Evolutionary conservation across 495 filamentous ascomycete genomes (phyloP), one percentile per base, ranked within the genome.

Genomic region (Neohortaea acidophila): DNA sequence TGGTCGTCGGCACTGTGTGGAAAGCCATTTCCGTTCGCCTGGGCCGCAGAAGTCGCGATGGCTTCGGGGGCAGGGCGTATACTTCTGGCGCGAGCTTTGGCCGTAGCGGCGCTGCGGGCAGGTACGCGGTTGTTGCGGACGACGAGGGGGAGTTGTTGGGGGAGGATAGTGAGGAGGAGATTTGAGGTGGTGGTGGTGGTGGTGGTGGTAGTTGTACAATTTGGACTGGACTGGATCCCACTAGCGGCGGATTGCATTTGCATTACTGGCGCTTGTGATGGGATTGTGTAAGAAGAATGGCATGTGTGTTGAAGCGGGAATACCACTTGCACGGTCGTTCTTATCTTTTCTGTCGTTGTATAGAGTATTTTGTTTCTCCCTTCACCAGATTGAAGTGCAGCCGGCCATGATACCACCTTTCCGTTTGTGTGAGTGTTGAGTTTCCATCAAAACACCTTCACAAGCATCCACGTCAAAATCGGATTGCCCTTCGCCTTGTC

Each of bases 121-220:
- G 81, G 35, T 97, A 94, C 58, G 71, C 74, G 11, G 67, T 79
- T 55, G 82, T 92, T 29, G 84, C 85, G 54, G 76, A 83, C 9
- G 89, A 97, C 56, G 89, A 94, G 59, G 87, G 87, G 40, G 84
- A 93, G 60, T 59, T 94, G 52, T 63, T 96, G 18, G 87, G 87
- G 0, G 81, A 84, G 43, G 89, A 92, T 35, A 91, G 89, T 43
- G 89, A 92, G 33, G 89, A 94, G 52, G 86, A 94, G 43, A 46
- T 49, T 34, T 48, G 28, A 41, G 24, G 8, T 27, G 8, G 24
- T n/a, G 24, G n/a, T 8, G 24, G 24, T 8, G 21, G 14, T 9
- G 29, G 29, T 8, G 10, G 7, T 7, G 7, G 29, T 12, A 32
- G 14, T 8, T 15, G 8, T 15, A n/a, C n/a, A n/a, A n/a, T n/a